These are phyloP conservation scores for Xylaria sp. DNA, from an alignment of 2,329 filamentous ascomycete genomes.

Conservation along the genomic window DNA sequence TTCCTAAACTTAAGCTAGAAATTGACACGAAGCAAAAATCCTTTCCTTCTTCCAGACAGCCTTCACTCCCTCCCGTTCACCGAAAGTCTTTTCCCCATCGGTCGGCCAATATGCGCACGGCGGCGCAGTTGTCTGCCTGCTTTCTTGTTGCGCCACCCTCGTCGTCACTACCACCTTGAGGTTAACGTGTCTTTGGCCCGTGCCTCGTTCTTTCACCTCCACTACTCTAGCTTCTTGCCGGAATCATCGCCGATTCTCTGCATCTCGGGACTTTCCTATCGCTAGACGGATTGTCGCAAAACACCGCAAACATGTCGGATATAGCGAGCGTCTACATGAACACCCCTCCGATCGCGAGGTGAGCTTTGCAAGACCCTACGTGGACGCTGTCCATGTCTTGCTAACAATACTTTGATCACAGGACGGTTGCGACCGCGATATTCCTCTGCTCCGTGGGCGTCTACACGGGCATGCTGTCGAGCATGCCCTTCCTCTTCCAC, in stretches of 20 bases:
- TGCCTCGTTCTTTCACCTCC: slow-evolving; percentile 6
- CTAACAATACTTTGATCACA: slow-evolving; percentile 42
- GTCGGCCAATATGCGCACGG: slow-evolving; percentile 34
- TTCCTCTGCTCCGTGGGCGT: slow-evolving; percentile 64
- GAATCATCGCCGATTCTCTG: background rate
- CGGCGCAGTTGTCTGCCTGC: slow-evolving; percentile 29
- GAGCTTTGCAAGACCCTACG: slow-evolving; percentile 14
- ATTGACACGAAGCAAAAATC: slow-evolving; percentile 27
- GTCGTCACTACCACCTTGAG: slow-evolving; percentile 29
- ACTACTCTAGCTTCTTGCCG: background rate
- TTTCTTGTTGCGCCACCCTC: slow-evolving; percentile 29
- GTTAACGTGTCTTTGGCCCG: slow-evolving; percentile 7
- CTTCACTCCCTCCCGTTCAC: slow-evolving; percentile 8
- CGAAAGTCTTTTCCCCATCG: slow-evolving; percentile 23
- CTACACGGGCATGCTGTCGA: slow-evolving; percentile 58
- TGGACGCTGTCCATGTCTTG: background rate
- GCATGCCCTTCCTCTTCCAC: slow-evolving; percentile 57
- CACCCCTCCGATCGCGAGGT: slow-evolving; percentile 48
- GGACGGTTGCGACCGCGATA: slow-evolving; percentile 68
- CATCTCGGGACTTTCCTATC: slow-evolving; percentile 2
- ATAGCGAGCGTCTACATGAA: slow-evolving; percentile 45
- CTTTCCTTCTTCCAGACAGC: slow-evolving; percentile 21
- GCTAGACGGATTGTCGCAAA: background rate
- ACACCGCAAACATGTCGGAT: slow-evolving; percentile 42
- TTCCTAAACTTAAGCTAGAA: slow-evolving; percentile 16